Conservation (phyloP, 495 filamentous ascomycete species). For the Aspergillus funiculosus region DNA sequence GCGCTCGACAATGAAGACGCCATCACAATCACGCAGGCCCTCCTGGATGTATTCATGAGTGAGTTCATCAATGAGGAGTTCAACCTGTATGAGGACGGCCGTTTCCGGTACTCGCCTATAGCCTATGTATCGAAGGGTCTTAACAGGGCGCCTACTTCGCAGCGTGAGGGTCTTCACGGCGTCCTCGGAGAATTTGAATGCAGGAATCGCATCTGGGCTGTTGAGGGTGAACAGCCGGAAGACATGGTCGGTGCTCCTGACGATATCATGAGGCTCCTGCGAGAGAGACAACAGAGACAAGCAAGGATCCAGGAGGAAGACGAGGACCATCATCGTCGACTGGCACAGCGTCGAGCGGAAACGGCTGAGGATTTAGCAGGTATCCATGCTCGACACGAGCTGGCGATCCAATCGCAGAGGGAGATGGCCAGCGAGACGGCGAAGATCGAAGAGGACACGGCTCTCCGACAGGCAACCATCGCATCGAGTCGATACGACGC, state of each 20-base stretch:
- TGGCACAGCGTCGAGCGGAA: constrained; percentile 1
- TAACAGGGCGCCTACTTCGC: neutral
- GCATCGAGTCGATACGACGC: constrained; percentile 4
- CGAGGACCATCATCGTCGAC: constrained; percentile 9
- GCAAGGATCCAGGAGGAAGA: constrained; percentile 4
- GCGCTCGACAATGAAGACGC: constrained; percentile 10
- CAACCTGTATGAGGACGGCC: constrained; percentile 10
- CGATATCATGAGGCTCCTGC: neutral
- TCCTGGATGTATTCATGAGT: constrained; percentile 7
- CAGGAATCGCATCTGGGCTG: constrained; percentile 9
- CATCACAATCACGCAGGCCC: constrained; percentile 1
- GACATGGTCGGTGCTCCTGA: constrained; percentile 9
- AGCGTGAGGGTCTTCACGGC: constrained; percentile 1
- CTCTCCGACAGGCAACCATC: constrained; percentile 4
- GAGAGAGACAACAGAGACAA: neutral
- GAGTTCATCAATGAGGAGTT: constrained; percentile 9
- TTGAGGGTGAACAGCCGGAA: constrained; percentile 7
- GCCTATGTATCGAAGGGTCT: constrained; percentile 5
- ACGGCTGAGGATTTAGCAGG: constrained; percentile 3
- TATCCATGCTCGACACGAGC: neutral
- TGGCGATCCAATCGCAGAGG: neutral
- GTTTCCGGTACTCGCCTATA: constrained; percentile 7
- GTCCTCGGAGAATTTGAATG: constrained; percentile 8
- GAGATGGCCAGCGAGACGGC: constrained; percentile 1
- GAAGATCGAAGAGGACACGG: constrained; percentile 4